Evolutionary conservation across 495 filamentous ascomycete genomes (phyloP), one percentile per base, ranked within the genome.

Genomic region (Paragyromitra xinjiangensis): DNA sequence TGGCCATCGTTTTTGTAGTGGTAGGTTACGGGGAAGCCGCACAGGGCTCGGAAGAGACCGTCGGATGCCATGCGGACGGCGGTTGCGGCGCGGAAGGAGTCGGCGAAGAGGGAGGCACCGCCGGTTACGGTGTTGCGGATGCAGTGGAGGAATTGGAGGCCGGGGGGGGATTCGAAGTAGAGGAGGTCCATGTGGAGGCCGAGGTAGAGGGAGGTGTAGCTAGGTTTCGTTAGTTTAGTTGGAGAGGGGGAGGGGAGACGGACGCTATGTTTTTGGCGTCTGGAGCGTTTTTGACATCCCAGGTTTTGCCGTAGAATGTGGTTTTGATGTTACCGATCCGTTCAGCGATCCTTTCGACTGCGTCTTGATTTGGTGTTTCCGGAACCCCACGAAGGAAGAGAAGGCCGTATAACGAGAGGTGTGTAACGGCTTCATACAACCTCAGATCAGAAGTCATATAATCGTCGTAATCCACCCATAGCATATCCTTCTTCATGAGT

Each of bases 141-240:
- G 78, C 94, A 97, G 83, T 97, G 95, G 5, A 98, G 87, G 19
- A 97, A 85, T 84, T 98, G 95, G 69, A 93, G 87, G 22, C 89
- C 88, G 0, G 95, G 95, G 8, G 93, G 89, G 29, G 92, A 88
- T 14, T 87, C 84, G 86, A 95, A 91, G 85, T 98, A 98, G 81
- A 97, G 87, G 37, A 97, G 88, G 80, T 98, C 95, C 91, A 97
- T 95, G 83, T 98, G 95, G 48, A 95, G 89, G 19, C 91, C 92
- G 1, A 97, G 89, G 78, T 89, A 89, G 55, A 90, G 85, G 81
- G 85, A 89, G 3, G 94, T 97, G 84, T 98, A 97, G 14, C 79
- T 81, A 22, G 19, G 51, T 16, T 61, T 22, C 53, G 44, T 63
- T 44, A 56, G 39, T 26, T 22, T 37, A 8, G n/a, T 62, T 16